Conservation (phyloP, 306 rosid species). For the Cicer bijugum region DNA sequence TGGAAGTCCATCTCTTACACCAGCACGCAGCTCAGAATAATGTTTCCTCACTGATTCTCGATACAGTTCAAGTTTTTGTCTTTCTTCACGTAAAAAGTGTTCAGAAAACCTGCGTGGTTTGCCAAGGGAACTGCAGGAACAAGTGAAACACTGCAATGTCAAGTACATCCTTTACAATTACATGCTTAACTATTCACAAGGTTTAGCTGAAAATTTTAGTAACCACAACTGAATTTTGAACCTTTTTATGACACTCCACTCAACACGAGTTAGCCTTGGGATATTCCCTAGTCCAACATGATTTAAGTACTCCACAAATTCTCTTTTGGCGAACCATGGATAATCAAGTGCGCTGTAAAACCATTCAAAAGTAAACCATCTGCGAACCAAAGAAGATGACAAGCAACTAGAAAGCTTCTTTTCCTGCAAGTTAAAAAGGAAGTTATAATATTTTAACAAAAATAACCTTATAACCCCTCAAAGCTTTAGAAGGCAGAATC, state of each 20-base stretch:
- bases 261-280: conserved; percentile 85
- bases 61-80: conserved; percentile 79
- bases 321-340: conserved; percentile 95
- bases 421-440: conserved; percentile 61
- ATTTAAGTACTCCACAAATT: conserved; percentile 88
- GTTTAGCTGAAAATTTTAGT: conserved; percentile 25
- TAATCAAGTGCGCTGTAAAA: conserved; percentile 92
- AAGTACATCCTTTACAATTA: conserved; percentile 33
- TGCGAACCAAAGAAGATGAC: conserved; percentile 69
- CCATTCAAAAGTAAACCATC: conserved; percentile 93
- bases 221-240: conserved; percentile 42
- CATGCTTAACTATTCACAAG: conserved; percentile 4
- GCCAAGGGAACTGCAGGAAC: conserved; percentile 86
- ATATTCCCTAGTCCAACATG: conserved; percentile 92
- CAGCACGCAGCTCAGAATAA: conserved; percentile 74
- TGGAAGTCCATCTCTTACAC: conserved; percentile 84
- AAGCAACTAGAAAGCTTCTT: conserved; percentile 73
- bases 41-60: conserved; percentile 85
- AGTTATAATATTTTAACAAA: neutral
- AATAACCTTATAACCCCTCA: conserved; percentile 29
- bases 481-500: conserved; percentile 23
- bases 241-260: conserved; percentile 95
- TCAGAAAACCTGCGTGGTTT: conserved; percentile 96
- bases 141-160: conserved; percentile 39
- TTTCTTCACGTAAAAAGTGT: conserved; percentile 74